Evolutionary conservation across 179 eudicot genomes (phyloP), one percentile per base, ranked within the genome.

Genomic region (Camellia oleifera): DNA sequence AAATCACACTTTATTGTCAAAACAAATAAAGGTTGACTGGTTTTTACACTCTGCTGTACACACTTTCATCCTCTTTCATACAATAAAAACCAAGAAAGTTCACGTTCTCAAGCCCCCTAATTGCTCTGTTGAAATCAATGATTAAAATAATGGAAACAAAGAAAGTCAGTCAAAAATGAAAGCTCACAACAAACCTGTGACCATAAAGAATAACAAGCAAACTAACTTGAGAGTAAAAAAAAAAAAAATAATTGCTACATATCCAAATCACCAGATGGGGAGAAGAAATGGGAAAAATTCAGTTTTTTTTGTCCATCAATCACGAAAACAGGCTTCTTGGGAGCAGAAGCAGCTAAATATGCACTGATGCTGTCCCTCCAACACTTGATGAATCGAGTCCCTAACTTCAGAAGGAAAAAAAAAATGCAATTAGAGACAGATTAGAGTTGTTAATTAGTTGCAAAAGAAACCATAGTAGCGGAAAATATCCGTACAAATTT

Each of bases 261-360:
- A 80, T 40, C 58, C 70, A 87, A 58, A 83, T 79, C 81, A 83
- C 84, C 84, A 80, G 76, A 81, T 65, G 78, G 76, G 67, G 52
- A 74, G 78, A 78, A 77, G 76, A 63, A 78, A 82, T 67, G 61
- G 48, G 73, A 53, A 80, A 73, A 44, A 63, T 83, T 83, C 78
- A 84, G 81, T 56, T 50, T 32, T 50, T 32, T 42, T 77, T 67
- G 82, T 85, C 72, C 78, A 81, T 76, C 81, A 74, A 82, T 14
- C 73, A 71, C 12, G 63, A 81, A 83, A 82, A 56, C 53, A 78
- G 80, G 84, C 86, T 68, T 80, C 88, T 78, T n/a, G 86, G 87
- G 89, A 90, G 84, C 91, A 91, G 91, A 83, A 90, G 89, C 94
- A 89, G 95, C 88, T 86, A 84, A 88, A 92, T 89, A 85, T 71